phyloP scores from a whole-genome alignment of 2,329 filamentous ascomycete genomes.

The Aspergillus sp. region DNA sequence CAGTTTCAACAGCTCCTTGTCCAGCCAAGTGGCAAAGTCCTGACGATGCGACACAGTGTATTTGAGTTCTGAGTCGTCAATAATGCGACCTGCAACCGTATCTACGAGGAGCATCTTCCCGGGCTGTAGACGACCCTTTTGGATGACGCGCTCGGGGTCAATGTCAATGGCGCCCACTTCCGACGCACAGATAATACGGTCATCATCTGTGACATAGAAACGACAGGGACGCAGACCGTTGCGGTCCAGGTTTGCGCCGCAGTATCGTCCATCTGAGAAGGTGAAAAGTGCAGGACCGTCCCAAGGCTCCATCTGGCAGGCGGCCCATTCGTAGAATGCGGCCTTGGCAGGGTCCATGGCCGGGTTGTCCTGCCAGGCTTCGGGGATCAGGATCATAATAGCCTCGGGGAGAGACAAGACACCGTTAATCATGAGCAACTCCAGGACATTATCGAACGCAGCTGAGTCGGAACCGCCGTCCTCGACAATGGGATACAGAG shows the following conservation, averaged over 20 bases:
- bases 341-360: constrained; percentile 91
- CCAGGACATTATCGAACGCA: constrained; percentile 93
- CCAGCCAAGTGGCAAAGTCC: constrained; percentile 82
- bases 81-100: constrained; percentile 81
- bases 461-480: constrained; percentile 95
- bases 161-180: constrained; percentile 91
- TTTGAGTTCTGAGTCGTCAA: constrained; percentile 90
- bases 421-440: constrained; percentile 88
- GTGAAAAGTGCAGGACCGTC: constrained; percentile 95
- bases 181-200: constrained; percentile 93
- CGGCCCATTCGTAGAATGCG: constrained; percentile 97
- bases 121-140: constrained; percentile 88
- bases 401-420: constrained; percentile 91
- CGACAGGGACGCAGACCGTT: constrained; percentile 92
- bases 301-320: constrained; percentile 98
- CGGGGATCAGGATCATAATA: constrained; percentile 97
- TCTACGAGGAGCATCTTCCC: constrained; percentile 95
- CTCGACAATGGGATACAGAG: constrained; percentile 88
- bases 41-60: constrained; percentile 74
- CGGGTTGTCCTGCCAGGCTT: constrained; percentile 92
- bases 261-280: constrained; percentile 92
- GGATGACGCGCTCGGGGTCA: constrained; percentile 79
- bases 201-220: constrained; percentile 94
- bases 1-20: constrained; percentile 74
- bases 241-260: constrained; percentile 90